A percentile compares a stretch with the other conserved stretches of the same genome.
Conservation (phyloP, 2,329 filamentous ascomycete species). For the Fusarium camptoceras region DNA sequence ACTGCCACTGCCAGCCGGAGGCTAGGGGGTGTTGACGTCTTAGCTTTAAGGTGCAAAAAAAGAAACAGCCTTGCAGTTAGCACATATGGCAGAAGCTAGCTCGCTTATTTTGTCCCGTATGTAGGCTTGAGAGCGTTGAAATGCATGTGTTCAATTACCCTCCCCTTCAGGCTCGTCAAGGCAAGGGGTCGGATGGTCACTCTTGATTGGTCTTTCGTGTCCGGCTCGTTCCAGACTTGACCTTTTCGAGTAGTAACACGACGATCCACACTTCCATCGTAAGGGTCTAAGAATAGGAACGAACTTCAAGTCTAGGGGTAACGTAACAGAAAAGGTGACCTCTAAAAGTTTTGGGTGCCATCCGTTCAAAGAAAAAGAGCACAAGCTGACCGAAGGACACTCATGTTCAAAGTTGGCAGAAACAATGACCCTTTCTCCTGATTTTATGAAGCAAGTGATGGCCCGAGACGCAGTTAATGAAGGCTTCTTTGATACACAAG, state of each 20-base stretch:
- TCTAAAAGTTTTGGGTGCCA: not conserved
- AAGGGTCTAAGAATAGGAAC: slow-evolving; percentile 30
- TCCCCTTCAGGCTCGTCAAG: slow-evolving; percentile 14
- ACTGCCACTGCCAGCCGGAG: not conserved
- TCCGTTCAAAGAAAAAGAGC: not conserved
- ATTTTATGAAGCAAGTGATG: not conserved
- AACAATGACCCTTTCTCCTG: not conserved
- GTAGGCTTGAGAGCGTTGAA: slow-evolving; percentile 18
- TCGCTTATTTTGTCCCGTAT: not conserved
- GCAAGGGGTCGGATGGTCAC: slow-evolving; percentile 28
- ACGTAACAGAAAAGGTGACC: not conserved
- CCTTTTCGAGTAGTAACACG: slow-evolving; percentile 18
- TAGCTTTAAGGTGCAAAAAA: slow-evolving; percentile 7
- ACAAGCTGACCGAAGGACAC: not conserved
- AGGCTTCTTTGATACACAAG: not conserved
- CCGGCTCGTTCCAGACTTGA: slow-evolving; percentile 16
- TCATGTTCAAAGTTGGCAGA: not conserved
- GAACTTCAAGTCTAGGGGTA: not conserved
- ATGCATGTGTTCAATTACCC: slow-evolving; percentile 37
- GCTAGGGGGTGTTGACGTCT: not conserved
- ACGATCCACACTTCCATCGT: slow-evolving; percentile 21
- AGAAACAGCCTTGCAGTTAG: not conserved
- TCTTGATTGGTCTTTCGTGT: slow-evolving; percentile 39
- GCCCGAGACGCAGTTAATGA: not conserved
- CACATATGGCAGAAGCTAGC: not conserved